Percentiles rank a stretch among this genome's conserved stretches.
Conservation (phyloP, 2,329 filamentous ascomycete species). For the Camillea tinctor region DNA sequence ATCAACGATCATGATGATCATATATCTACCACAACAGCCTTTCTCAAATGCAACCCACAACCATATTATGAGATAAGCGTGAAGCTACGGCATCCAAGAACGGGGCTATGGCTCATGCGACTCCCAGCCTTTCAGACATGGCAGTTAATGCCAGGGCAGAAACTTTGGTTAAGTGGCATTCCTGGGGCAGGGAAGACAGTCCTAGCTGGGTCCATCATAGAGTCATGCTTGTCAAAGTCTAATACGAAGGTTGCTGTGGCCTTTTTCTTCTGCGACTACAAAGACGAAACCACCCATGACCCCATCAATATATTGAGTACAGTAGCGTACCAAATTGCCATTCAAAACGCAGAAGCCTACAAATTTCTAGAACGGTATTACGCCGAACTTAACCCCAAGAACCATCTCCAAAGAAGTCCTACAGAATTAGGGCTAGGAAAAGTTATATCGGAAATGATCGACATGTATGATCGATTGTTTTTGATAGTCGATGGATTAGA, state of each 20-base stretch:
- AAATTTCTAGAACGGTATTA: slow-evolving; percentile 17
- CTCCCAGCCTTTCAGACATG: slow-evolving; percentile 19
- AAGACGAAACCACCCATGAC: slow-evolving; percentile 16
- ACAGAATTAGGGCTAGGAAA: slow-evolving; percentile 2
- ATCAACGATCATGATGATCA: slow-evolving; percentile 15
- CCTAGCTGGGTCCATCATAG: slow-evolving; percentile 23
- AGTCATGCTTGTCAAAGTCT: slow-evolving; percentile 14
- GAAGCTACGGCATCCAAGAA: slow-evolving; percentile 22
- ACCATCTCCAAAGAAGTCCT: slow-evolving; percentile 2
- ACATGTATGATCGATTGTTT: slow-evolving; percentile 11
- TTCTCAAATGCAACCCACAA: slow-evolving; percentile 26
- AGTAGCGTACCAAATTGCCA: slow-evolving; percentile 29
- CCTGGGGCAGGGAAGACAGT: slow-evolving; percentile 31
- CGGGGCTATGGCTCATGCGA: slow-evolving; percentile 21
- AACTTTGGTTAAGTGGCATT: slow-evolving; percentile 29
- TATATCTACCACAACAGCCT: slow-evolving; percentile 15
- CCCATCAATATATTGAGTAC: slow-evolving; percentile 25
- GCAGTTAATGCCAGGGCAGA: slow-evolving; percentile 14
- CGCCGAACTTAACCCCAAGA: slow-evolving; percentile 10
- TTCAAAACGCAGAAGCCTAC: slow-evolving; percentile 27
- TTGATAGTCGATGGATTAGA: slow-evolving; percentile 20
- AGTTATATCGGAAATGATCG: slow-evolving; percentile 4
- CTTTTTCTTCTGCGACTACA: slow-evolving; percentile 36
- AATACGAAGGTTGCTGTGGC: slow-evolving; percentile 11
- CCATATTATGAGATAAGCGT: slow-evolving; percentile 19